phyloP scores from a whole-genome alignment of 805 yeast genomes.

The Ogataea paraovalis region DNA sequence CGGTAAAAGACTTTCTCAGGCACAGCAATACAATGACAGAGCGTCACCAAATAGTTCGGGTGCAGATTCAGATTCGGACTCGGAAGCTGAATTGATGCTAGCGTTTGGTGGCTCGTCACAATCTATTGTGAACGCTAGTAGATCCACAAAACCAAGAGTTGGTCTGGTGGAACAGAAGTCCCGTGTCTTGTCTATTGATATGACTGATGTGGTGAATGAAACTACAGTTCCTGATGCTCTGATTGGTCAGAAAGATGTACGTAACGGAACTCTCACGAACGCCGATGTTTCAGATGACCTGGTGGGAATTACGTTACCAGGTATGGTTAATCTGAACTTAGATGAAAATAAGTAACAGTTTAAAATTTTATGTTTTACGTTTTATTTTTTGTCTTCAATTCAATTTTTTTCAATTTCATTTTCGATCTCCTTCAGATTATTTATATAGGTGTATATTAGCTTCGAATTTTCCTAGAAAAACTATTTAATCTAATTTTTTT shows the following conservation, averaged over 20 bases:
- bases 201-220: neutral
- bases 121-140: neutral
- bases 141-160: neutral
- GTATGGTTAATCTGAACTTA: neutral
- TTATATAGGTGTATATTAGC: neutral
- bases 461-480: neutral
- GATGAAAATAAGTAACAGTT: neutral
- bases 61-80: constrained; percentile 1
- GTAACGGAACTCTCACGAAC: neutral
- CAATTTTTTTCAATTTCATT: neutral
- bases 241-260: too few species aligned
- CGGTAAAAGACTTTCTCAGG: constrained; percentile 13
- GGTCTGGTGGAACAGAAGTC: neutral
- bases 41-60: neutral
- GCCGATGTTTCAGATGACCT: neutral
- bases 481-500: neutral
- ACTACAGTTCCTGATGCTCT: too few species aligned
- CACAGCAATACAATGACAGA: too few species aligned
- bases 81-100: constrained; percentile 19
- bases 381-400: too few species aligned
- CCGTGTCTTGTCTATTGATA: neutral
- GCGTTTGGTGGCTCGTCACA: constrained; percentile 13
- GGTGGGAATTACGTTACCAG: neutral
- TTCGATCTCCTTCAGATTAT: neutral
- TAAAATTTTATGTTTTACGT: too few species aligned